A percentile compares a stretch with the other conserved stretches of the same genome.
Evolutionary conservation across 805 yeast species (phyloP).

Genomic region (Starmerella kuoi): DNA sequence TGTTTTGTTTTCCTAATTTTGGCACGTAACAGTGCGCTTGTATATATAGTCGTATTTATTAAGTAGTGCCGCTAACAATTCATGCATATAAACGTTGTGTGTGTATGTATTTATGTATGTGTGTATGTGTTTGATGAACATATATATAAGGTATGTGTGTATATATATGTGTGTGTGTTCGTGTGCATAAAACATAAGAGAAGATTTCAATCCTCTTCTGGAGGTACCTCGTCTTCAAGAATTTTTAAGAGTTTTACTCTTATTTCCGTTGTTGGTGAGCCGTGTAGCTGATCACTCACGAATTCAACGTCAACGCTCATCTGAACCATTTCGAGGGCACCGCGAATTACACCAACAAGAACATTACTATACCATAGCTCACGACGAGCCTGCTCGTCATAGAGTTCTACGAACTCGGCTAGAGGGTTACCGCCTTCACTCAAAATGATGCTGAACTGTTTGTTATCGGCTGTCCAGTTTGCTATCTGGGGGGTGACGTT

Average conservation of each 20-base stretch:
- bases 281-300: conserved; percentile 67
- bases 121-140: no score
- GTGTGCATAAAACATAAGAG: no score
- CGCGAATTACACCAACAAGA: conserved; percentile 77
- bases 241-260: conserved; percentile 57
- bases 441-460: conserved; percentile 58
- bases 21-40: no score
- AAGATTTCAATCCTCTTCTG: conserved; percentile 87
- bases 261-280: conserved; percentile 71
- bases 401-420: conserved; percentile 89
- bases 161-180: no score
- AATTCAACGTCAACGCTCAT: conserved; percentile 75
- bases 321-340: conserved; percentile 93
- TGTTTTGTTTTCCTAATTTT: no score
- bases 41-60: no score
- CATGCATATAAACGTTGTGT: no score
- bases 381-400: conserved; percentile 55
- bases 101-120: no score
- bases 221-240: conserved; percentile 88
- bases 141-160: no score
- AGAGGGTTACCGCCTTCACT: conserved; percentile 64
- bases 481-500: conserved; percentile 66
- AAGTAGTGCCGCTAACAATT: no score
- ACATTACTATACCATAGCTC: conserved; percentile 90
- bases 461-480: conserved; percentile 66